A percentile compares a stretch with the other conserved stretches of the same genome.
Evolutionary conservation across 768 basidiomycete genomes (phyloP).

Genomic region (Russula lepida): DNA sequence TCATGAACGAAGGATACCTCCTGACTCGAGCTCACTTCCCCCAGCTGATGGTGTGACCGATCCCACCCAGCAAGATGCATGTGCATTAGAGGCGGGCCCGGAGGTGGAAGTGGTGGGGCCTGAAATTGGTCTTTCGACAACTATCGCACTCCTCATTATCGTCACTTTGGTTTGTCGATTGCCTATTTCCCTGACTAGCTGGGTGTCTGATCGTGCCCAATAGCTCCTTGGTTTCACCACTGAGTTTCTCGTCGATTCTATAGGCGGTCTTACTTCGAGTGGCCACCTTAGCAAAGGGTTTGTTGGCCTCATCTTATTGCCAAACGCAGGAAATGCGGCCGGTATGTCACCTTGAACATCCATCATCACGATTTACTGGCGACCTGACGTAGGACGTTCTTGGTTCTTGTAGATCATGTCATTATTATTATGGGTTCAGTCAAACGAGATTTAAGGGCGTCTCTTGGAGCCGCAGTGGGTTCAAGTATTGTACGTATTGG

Average conservation of each 20-base stretch:
- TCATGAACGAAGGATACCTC: neutral
- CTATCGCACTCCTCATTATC: conserved; percentile 29
- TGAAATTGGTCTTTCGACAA: conserved; percentile 29
- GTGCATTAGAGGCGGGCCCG: conserved; percentile 8
- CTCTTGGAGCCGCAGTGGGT: conserved; percentile 83
- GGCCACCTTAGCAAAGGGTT: conserved; percentile 67
- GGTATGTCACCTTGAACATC: conserved; percentile 30
- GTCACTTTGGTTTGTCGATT: conserved; percentile 34
- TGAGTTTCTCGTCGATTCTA: conserved; percentile 68
- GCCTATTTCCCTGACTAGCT: neutral
- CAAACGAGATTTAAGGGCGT: conserved; percentile 81
- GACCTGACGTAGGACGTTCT: conserved; percentile 2
- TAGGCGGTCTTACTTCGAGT: conserved; percentile 54
- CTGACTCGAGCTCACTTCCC: conserved; percentile 2
- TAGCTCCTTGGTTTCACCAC: conserved; percentile 46
- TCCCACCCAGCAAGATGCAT: neutral
- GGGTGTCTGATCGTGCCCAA: neutral
- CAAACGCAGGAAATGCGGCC: conserved; percentile 86
- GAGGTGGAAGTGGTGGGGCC: conserved; percentile 26
- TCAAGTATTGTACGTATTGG: conserved; percentile 57
- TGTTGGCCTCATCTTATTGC: conserved; percentile 79
- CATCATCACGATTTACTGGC: neutral
- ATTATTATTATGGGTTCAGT: conserved; percentile 88
- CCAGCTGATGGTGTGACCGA: neutral
- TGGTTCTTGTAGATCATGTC: conserved; percentile 53